These are phyloP conservation scores for Globisporangium paddicum DNA, from an alignment of 352 stramenopile species.

Conservation along the genomic window DNA sequence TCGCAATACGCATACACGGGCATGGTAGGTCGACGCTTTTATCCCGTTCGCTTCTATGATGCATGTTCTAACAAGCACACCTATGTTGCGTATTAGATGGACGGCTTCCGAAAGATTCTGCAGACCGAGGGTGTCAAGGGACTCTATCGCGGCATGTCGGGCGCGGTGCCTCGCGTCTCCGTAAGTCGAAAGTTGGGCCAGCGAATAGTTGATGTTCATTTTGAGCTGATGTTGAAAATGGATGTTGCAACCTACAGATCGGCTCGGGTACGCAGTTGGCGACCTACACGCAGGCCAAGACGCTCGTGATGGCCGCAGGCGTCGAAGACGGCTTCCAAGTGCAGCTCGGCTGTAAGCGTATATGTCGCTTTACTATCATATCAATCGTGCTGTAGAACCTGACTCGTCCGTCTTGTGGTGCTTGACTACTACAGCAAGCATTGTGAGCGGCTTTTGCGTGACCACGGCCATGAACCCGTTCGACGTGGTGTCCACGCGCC, in stretches of 20 bases:
- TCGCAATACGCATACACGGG: slow-evolving; percentile 78
- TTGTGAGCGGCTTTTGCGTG: slow-evolving; percentile 74
- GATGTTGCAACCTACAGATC: slow-evolving; percentile 37
- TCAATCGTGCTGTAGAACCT: not conserved
- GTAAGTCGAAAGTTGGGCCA: slow-evolving; percentile 25
- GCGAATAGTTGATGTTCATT: not conserved
- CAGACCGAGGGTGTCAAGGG: slow-evolving; percentile 61
- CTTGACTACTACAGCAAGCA: slow-evolving; percentile 38
- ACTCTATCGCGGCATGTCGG: slow-evolving; percentile 70
- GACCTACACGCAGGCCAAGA: slow-evolving; percentile 82
- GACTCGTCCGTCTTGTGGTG: not conserved
- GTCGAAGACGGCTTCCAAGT: slow-evolving; percentile 69
- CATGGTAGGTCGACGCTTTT: slow-evolving; percentile 42
- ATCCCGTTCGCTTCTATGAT: not conserved
- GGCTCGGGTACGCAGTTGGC: slow-evolving; percentile 78
- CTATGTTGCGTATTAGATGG: slow-evolving; percentile 32
- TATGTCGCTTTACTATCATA: not conserved
- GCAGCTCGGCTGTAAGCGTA: slow-evolving; percentile 70
- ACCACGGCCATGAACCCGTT: slow-evolving; percentile 88
- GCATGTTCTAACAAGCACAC: slow-evolving; percentile 1
- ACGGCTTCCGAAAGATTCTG: slow-evolving; percentile 77
- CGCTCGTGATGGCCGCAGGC: slow-evolving; percentile 68
- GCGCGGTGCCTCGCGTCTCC: slow-evolving; percentile 71
- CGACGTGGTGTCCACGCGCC: slow-evolving; percentile 80
- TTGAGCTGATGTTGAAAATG: not conserved